These are phyloP conservation scores for Aspergillus baeticus DNA, from an alignment of 495 filamentous ascomycete genomes.

Conservation along the genomic window DNA sequence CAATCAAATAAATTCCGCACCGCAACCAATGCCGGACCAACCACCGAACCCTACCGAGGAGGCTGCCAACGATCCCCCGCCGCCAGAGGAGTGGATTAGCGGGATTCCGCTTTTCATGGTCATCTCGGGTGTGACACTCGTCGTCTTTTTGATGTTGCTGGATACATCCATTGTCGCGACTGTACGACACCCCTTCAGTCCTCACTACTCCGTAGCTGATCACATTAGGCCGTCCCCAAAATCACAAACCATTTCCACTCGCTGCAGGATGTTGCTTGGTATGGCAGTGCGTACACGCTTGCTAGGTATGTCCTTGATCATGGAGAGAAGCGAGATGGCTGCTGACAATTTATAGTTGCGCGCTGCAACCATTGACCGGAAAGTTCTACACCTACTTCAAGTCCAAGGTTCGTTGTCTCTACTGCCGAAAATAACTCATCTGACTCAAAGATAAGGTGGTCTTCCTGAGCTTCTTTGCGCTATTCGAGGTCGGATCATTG, in stretches of 20 bases:
- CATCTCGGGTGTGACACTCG: conserved; percentile 24
- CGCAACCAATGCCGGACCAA: neutral
- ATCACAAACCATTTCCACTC: conserved; percentile 45
- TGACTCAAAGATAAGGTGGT: conserved; percentile 15
- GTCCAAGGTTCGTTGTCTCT: too few species aligned
- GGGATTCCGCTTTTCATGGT: conserved; percentile 1
- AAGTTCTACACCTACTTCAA: too few species aligned
- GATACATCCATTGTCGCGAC: conserved; percentile 14
- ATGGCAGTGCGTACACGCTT: conserved; percentile 29
- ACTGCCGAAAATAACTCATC: too few species aligned
- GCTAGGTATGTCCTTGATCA: neutral
- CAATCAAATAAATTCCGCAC: too few species aligned
- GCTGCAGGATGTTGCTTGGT: conserved; percentile 45
- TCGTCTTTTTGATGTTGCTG: conserved; percentile 48
- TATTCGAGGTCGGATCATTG: conserved; percentile 45
- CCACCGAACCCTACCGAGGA: neutral
- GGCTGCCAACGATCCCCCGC: neutral
- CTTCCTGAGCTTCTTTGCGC: conserved; percentile 33
- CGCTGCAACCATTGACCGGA: too few species aligned
- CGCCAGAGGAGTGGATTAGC: neutral
- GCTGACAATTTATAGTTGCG: too few species aligned
- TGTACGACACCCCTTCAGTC: neutral
- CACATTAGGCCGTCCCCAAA: conserved; percentile 35
- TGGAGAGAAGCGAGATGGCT: too few species aligned
- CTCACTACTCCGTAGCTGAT: neutral